Percentiles rank a stretch among this genome's conserved stretches.
These are phyloP conservation scores for Trichoderma sp. DNA, from an alignment of 2,329 filamentous ascomycete genomes.

Conservation along the genomic window DNA sequence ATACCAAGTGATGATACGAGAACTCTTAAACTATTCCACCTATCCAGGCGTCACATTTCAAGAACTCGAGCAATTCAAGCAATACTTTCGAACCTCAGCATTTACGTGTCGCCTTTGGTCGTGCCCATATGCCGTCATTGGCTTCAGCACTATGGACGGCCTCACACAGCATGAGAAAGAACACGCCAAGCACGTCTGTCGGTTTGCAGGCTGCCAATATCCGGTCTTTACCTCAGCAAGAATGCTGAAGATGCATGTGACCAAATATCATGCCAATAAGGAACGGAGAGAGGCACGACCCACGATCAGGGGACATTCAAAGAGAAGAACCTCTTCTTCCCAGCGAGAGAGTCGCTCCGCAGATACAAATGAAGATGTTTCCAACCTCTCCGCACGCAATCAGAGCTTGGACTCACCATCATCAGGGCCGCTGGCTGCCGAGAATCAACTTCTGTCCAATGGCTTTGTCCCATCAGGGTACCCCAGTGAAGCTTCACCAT, in stretches of 20 bases:
- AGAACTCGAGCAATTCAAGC: constrained; percentile 26
- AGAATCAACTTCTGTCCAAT: no score
- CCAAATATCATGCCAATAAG: not conserved
- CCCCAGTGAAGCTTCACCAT: no score
- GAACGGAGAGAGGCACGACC: not conserved
- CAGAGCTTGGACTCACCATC: no score
- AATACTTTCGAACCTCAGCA: constrained; percentile 22
- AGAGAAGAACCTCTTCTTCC: not conserved
- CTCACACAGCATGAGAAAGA: not conserved
- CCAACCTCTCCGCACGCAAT: no score
- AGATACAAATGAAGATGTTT: no score
- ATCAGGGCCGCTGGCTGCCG: no score
- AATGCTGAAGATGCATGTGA: not conserved
- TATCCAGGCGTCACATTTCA: not conserved
- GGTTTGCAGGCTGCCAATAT: constrained; percentile 1
- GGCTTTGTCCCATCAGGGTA: no score
- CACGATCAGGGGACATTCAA: not conserved
- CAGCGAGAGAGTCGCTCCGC: not conserved
- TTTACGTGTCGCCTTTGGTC: constrained; percentile 29
- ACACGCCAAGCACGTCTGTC: not conserved
- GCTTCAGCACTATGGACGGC: constrained; percentile 29
- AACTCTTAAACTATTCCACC: not conserved
- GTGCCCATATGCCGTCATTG: constrained; percentile 30
- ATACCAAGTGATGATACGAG: constrained; percentile 18
- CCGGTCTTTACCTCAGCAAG: not conserved